Evolutionary conservation across 352 stramenopile genomes (phyloP).

Genomic region (Phytophthora gonapodyides): DNA sequence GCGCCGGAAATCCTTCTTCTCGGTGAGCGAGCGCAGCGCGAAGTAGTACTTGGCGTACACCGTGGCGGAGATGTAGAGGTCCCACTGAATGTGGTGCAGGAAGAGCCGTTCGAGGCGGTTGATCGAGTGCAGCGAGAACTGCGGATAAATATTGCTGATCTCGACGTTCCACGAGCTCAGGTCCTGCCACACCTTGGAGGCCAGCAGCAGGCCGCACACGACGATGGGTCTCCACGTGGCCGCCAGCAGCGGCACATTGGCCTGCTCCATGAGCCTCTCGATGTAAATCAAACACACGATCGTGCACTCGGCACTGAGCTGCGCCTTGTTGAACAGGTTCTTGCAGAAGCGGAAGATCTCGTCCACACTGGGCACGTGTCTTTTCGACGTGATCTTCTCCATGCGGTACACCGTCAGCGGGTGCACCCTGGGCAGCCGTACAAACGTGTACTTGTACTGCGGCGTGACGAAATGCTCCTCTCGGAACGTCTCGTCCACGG

Average conservation of each 20-base stretch:
- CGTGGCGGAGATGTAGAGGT: conserved; percentile 96
- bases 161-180: conserved; percentile 98
- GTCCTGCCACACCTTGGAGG: conserved; percentile 99
- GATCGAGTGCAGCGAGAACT: conserved; percentile 98
- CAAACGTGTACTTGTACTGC: conserved; percentile 89
- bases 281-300: conserved; percentile 99
- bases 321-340: conserved; percentile 96
- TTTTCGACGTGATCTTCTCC: conserved; percentile 82
- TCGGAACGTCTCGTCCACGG: conserved; percentile 83
- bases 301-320: conserved; percentile 98
- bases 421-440: conserved; percentile 71
- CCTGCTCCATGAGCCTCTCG: conserved; percentile 98
- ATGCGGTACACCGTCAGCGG: conserved; percentile 83
- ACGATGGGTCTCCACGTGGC: conserved; percentile 98
- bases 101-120: conserved; percentile 97
- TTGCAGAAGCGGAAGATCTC: conserved; percentile 94
- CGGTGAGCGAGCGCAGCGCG: conserved; percentile 92
- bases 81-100: conserved; percentile 97
- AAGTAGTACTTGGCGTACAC: conserved; percentile 99
- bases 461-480: conserved; percentile 91
- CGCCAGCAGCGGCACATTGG: conserved; percentile 94
- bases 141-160: conserved; percentile 98
- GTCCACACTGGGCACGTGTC: conserved; percentile 87
- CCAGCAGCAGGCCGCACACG: conserved; percentile 96
- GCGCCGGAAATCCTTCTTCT: conserved; percentile 91